Conservation (phyloP, 805 yeast genomes). For the Metschnikowia amazonensis region DNA sequence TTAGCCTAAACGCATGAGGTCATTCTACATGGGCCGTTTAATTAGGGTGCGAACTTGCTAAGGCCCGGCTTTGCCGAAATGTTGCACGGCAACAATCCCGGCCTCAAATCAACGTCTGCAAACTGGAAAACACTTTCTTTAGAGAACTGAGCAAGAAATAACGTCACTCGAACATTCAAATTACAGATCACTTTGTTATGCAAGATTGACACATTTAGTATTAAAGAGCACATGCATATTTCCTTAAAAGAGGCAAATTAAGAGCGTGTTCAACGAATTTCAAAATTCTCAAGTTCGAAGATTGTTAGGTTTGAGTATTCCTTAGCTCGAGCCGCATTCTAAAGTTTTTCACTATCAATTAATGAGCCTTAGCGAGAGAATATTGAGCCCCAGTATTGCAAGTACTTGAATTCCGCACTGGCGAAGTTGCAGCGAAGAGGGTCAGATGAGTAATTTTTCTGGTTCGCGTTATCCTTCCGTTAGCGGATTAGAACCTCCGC, state of each 20-base stretch:
- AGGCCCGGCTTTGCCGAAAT: neutral
- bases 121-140: too few relatives aligned
- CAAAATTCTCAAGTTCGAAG: too few relatives aligned
- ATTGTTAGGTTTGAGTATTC: too few relatives aligned
- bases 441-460: neutral
- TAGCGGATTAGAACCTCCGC: neutral
- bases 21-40: neutral
- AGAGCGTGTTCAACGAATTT: too few relatives aligned
- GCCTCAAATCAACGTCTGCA: too few relatives aligned
- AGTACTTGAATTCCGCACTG: neutral
- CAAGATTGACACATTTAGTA: neutral
- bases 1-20: neutral
- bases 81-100: neutral
- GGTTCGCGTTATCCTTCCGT: conserved; percentile 4
- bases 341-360: neutral
- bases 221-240: neutral
- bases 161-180: neutral
- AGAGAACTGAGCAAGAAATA: neutral
- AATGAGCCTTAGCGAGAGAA: neutral
- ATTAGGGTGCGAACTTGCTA: neutral
- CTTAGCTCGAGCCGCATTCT: too few relatives aligned
- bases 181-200: neutral
- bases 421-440: neutral
- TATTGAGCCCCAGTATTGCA: neutral
- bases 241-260: neutral